Conservation (phyloP, 169 alveolate genomes). For the Ichthyophthirius multifiliis region DNA sequence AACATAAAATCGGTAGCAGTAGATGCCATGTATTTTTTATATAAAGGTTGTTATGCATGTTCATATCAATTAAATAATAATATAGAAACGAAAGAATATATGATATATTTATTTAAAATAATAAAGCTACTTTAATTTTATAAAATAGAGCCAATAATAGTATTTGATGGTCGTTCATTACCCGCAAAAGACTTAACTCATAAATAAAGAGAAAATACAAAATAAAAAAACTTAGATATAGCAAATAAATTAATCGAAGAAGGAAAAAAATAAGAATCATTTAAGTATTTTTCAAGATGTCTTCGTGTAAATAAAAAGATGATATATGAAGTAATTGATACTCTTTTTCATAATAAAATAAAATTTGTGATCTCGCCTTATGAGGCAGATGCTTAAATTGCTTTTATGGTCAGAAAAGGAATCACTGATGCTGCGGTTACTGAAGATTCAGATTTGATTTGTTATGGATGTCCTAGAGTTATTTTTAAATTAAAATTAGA, state of each 20-base stretch:
- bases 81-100: constrained; percentile 45
- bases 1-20: constrained; percentile 58
- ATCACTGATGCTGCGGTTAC: constrained; percentile 54
- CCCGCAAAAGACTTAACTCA: constrained; percentile 73
- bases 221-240: constrained; percentile 49
- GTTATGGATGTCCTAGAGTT: constrained; percentile 26
- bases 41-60: constrained; percentile 62
- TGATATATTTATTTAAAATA: constrained; percentile 64
- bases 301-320: constrained; percentile 66
- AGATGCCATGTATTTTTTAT: constrained; percentile 76
- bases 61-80: constrained; percentile 51
- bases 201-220: constrained; percentile 55
- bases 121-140: constrained; percentile 55
- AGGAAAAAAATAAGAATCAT: constrained; percentile 38
- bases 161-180: constrained; percentile 82
- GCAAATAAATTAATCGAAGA: constrained; percentile 45
- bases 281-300: constrained; percentile 44
- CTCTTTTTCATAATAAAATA: constrained; percentile 63
- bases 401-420: constrained; percentile 91
- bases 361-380: constrained; percentile 96
- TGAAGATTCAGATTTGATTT: constrained; percentile 39
- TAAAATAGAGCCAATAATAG: constrained; percentile 72
- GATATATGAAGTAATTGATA: constrained; percentile 80
- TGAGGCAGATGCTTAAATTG: constrained; percentile 98
- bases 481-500: constrained; percentile 17